Percentiles rank a stretch among this genome's conserved stretches.
Evolutionary conservation across 169 alveolate genomes (phyloP).

Genomic region (Plasmodium gonderi): DNA sequence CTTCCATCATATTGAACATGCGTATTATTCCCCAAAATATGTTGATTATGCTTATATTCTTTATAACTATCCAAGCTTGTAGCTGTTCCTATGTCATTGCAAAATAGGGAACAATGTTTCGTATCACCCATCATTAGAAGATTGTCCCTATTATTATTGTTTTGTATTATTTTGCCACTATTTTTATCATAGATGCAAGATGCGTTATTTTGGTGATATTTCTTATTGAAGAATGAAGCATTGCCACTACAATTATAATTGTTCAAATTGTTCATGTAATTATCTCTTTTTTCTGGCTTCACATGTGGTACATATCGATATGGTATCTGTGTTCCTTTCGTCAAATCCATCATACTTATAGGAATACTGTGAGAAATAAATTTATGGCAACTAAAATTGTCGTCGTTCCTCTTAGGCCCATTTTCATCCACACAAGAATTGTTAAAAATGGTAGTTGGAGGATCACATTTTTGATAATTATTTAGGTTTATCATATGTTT

Average conservation of each 20-base stretch:
- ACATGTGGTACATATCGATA: neutral
- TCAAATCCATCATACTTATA: neutral
- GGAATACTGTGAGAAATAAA: neutral
- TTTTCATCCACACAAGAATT: neutral
- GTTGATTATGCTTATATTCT: neutral
- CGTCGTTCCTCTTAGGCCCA: neutral
- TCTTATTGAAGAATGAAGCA: neutral
- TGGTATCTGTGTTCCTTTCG: neutral
- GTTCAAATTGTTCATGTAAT: neutral
- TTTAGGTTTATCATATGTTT: neutral
- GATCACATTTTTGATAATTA: neutral
- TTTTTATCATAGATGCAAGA: neutral
- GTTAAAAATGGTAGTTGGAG: neutral
- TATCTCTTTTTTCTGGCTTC: neutral
- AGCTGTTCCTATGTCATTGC: slow-evolving; percentile 5
- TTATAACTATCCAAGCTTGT: neutral
- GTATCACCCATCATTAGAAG: neutral
- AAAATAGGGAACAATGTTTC: neutral
- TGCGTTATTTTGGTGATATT: neutral
- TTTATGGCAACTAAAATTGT: neutral
- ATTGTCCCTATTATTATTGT: slow-evolving; percentile 5
- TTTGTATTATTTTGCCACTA: neutral
- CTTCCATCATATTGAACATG: neutral
- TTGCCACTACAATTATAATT: neutral
- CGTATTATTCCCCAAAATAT: neutral